Base-by-base conservation (phyloP, 257 asterid species). In the Nicotiana knightiana region DNA sequence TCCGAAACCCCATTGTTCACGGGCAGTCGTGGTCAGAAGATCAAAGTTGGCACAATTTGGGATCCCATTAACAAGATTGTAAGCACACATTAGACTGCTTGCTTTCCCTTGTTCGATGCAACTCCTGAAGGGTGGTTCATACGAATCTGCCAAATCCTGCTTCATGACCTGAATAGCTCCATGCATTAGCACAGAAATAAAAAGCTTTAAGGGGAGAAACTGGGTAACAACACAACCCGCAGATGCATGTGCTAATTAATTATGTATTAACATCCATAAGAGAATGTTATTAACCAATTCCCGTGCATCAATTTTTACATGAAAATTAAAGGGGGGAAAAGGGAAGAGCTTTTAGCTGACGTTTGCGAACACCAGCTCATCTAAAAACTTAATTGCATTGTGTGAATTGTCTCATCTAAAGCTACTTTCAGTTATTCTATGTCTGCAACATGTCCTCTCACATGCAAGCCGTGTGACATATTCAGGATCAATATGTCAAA, bases 121-220 rank as follows among this genome's bases (percentile, higher is more conserved):
- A 63, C 87, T 90, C 89, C 67, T 83, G 84, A 93, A 93, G 33
- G 98, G 97, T 18, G 96, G 98, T 82, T 90, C 91, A 80, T 78
- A 93, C 11, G 97, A 88, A 55, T 93, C 98, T 21, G 94, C 94
- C 85, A 93, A 54, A 83, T 92, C 98, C 81, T 92, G 96, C 86
- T 84, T 83, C 63, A 85, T 85, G 37, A 93, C 94, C 97, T 93
- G 30, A 21, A 81, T 8, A 81, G 3, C 81, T 70, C 9, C 24
- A 18, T 35, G 18, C 10, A 30, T 28, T 37, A 17, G 58, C 11
- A n/a, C 17, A 51, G 16, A 28, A 51, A 73, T 48, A 53, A 53
- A 53, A 53, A 18, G 24, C 18, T 11, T 53, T 13, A 15, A 53
- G 58, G 18, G 58, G 18, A 15, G 58, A 53, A 15, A 53, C 13